phyloP scores from a whole-genome alignment of 495 filamentous ascomycete genomes.

The Penicillium robsamsonii region DNA sequence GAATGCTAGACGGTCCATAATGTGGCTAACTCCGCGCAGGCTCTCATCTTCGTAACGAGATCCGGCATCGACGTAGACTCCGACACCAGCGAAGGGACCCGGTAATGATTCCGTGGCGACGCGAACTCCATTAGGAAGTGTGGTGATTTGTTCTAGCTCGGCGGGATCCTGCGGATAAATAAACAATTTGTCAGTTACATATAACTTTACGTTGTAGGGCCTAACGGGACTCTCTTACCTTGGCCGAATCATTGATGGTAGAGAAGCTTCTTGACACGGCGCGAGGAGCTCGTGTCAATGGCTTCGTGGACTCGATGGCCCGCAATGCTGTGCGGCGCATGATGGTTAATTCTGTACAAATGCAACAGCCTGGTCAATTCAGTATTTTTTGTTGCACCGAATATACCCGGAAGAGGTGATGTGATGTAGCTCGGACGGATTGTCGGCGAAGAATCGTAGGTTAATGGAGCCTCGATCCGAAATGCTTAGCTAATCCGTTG shows the following conservation, averaged over 20 bases:
- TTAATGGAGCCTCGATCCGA: slow-evolving; percentile 24
- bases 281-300: slow-evolving; percentile 39
- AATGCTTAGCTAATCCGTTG: slow-evolving; percentile 22
- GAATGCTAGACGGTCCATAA: slow-evolving; percentile 94
- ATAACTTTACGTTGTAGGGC: neutral
- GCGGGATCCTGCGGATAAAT: slow-evolving; percentile 67
- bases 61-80: slow-evolving; percentile 94
- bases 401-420: slow-evolving; percentile 14
- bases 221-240: slow-evolving; percentile 28
- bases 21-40: slow-evolving; percentile 88
- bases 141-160: slow-evolving; percentile 85
- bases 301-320: slow-evolving; percentile 45
- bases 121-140: slow-evolving; percentile 87
- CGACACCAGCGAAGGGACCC: slow-evolving; percentile 91
- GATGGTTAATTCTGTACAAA: slow-evolving; percentile 13
- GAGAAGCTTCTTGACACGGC: slow-evolving; percentile 43
- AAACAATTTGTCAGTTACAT: slow-evolving; percentile 10
- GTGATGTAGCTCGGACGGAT: slow-evolving; percentile 8
- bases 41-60: slow-evolving; percentile 89
- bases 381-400: slow-evolving; percentile 10
- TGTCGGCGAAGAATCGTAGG: slow-evolving; percentile 29
- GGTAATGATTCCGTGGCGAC: slow-evolving; percentile 95
- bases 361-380: neutral
- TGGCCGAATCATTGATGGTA: slow-evolving; percentile 39
- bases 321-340: slow-evolving; percentile 51